Percentiles rank a stretch among this genome's conserved stretches.
Evolutionary conservation across 202 grass and related monocot species (phyloP).

Genomic region (Carex sylvatica): DNA sequence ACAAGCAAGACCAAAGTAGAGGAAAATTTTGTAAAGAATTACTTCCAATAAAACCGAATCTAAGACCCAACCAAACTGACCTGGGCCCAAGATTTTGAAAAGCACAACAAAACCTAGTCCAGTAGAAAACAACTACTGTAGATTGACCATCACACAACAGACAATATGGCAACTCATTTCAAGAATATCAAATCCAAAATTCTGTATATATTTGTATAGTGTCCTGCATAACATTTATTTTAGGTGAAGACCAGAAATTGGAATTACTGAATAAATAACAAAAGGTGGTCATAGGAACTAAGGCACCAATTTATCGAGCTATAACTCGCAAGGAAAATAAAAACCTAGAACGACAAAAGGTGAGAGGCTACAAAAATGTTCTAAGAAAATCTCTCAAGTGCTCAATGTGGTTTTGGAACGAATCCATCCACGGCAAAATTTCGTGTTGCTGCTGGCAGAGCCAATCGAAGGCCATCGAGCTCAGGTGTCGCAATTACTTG

Average conservation of each 20-base stretch:
- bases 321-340: not conserved
- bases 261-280: not conserved
- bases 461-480: slow-evolving; percentile 70
- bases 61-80: not conserved
- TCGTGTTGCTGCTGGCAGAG: slow-evolving; percentile 55
- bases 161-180: not conserved
- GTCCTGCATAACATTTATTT: slow-evolving; percentile 17
- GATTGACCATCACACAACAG: not conserved
- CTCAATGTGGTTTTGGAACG: slow-evolving; percentile 72
- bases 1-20: not conserved
- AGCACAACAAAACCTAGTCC: not conserved
- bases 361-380: slow-evolving; percentile 30
- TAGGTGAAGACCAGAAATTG: not conserved
- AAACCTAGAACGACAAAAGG: not conserved
- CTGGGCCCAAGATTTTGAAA: not conserved
- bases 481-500: slow-evolving; percentile 81
- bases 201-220: slow-evolving; percentile 11
- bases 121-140: not conserved
- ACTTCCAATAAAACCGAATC: no score
- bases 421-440: slow-evolving; percentile 88
- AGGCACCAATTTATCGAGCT: not conserved
- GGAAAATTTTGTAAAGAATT: no score
- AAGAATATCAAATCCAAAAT: not conserved
- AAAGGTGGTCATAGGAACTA: not conserved
- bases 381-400: not conserved